A percentile compares a stretch with the other conserved stretches of the same genome.
These are phyloP conservation scores for Solanum bukasovii DNA, from an alignment of 257 asterid genomes.

Conservation along the genomic window DNA sequence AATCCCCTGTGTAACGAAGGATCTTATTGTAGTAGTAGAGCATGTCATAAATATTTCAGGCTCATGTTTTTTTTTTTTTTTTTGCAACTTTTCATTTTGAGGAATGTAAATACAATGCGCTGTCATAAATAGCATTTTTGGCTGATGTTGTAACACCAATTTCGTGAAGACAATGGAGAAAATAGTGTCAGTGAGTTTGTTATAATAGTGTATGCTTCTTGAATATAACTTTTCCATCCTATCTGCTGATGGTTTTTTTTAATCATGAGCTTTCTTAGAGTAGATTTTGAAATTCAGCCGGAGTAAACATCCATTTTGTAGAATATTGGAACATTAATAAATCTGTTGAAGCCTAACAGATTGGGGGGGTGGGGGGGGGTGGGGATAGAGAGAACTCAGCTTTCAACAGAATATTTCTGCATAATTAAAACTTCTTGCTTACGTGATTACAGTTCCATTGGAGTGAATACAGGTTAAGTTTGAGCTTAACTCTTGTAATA, in stretches of 20 bases:
- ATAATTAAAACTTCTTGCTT: neutral
- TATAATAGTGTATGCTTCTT: neutral
- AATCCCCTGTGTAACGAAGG: neutral
- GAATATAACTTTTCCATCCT: neutral
- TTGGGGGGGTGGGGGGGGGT: neutral
- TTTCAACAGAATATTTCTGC: conserved; percentile 4
- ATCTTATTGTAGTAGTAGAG: neutral
- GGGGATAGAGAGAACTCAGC: neutral
- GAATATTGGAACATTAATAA: neutral
- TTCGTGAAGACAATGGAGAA: neutral
- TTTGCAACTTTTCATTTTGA: conserved; percentile 5
- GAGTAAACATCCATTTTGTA: neutral
- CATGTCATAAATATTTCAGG: neutral
- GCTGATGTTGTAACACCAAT: neutral
- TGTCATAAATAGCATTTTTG: conserved; percentile 6
- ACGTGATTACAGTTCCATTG: neutral
- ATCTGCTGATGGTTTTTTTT: neutral
- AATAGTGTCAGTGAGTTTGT: neutral
- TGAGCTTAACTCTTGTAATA: neutral
- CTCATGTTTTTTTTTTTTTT: neutral
- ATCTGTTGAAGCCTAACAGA: neutral
- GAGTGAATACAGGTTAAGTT: neutral
- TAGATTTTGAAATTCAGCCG: neutral
- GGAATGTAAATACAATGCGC: conserved; percentile 11
- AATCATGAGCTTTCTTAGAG: neutral